Evolutionary conservation across 257 asterid genomes (phyloP).

Genomic region (Salvia hispanica): DNA sequence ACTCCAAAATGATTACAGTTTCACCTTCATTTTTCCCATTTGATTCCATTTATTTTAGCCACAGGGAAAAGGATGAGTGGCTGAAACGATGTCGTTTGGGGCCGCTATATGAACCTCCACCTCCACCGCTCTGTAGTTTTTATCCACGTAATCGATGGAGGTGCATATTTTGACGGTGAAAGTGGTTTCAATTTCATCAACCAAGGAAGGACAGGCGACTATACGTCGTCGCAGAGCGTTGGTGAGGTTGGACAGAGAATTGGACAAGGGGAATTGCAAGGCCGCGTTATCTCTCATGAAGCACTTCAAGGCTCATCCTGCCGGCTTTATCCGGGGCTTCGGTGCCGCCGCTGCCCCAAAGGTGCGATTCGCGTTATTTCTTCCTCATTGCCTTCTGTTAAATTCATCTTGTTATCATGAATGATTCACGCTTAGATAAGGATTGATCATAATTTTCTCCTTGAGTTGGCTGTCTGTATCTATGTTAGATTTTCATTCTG

Average conservation of each 20-base stretch:
- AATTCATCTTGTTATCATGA: background rate
- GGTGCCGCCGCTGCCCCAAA: conserved; percentile 49
- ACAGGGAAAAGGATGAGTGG: conserved; percentile 30
- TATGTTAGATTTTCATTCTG: background rate
- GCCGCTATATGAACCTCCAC: conserved; percentile 18
- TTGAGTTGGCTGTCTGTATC: background rate
- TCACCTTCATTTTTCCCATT: background rate
- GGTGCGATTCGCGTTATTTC: conserved; percentile 33
- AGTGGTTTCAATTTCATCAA: conserved; percentile 23
- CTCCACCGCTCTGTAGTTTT: conserved; percentile 12
- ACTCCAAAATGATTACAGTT: conserved; percentile 8
- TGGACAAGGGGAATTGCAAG: conserved; percentile 60
- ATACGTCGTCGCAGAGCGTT: conserved; percentile 53
- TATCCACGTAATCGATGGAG: conserved; percentile 19
- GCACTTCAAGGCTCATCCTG: conserved; percentile 58
- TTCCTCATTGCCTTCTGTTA: background rate
- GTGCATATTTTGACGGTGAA: conserved; percentile 17
- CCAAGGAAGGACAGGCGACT: conserved; percentile 35
- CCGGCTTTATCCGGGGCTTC: conserved; percentile 65
- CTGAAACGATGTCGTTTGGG: conserved; percentile 34
- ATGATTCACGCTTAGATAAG: background rate
- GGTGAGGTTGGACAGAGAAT: conserved; percentile 58
- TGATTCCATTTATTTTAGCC: conserved; percentile 28
- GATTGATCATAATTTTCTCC: conserved; percentile 5
- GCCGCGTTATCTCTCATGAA: conserved; percentile 59